Evolutionary conservation across 2,329 filamentous ascomycete species (phyloP).

Genomic region (Ophiostoma fasciatum): DNA sequence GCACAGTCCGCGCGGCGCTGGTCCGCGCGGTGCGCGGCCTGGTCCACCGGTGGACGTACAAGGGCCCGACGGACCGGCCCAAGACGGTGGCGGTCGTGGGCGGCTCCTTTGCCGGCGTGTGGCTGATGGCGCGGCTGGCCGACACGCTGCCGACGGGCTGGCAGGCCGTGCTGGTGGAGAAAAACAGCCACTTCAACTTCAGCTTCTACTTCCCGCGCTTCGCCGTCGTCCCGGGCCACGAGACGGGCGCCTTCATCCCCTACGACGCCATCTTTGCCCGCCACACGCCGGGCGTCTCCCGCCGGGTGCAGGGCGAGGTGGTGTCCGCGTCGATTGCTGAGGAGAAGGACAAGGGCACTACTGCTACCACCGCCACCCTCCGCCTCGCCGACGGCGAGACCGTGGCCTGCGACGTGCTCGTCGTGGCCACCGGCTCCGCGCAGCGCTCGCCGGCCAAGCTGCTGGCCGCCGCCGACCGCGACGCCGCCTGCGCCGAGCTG

Average conservation of each 20-base stretch:
- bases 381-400: slow-evolving; percentile 16
- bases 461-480: slow-evolving; percentile 26
- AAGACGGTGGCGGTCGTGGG: slow-evolving; percentile 41
- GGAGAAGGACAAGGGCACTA: too few species aligned
- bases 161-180: slow-evolving; percentile 41
- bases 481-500: slow-evolving; percentile 27
- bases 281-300: slow-evolving; percentile 18
- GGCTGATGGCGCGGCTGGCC: slow-evolving; percentile 32
- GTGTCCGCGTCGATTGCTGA: background rate
- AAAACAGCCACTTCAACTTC: slow-evolving; percentile 45
- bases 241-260: slow-evolving; percentile 45
- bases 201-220: slow-evolving; percentile 46
- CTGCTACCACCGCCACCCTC: background rate
- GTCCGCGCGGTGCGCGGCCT: slow-evolving; percentile 1
- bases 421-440: slow-evolving; percentile 42
- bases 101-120: slow-evolving; percentile 41
- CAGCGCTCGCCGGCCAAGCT: slow-evolving; percentile 31
- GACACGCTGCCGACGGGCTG: slow-evolving; percentile 32
- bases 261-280: slow-evolving; percentile 30
- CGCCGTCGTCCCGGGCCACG: slow-evolving; percentile 38
- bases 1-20: background rate
- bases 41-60: slow-evolving; percentile 8
- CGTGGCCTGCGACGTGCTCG: slow-evolving; percentile 37
- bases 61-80: slow-evolving; percentile 8
- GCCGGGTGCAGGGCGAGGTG: slow-evolving; percentile 25